phyloP scores from a whole-genome alignment of 768 basidiomycete species.

The Mycena sanguinolenta region DNA sequence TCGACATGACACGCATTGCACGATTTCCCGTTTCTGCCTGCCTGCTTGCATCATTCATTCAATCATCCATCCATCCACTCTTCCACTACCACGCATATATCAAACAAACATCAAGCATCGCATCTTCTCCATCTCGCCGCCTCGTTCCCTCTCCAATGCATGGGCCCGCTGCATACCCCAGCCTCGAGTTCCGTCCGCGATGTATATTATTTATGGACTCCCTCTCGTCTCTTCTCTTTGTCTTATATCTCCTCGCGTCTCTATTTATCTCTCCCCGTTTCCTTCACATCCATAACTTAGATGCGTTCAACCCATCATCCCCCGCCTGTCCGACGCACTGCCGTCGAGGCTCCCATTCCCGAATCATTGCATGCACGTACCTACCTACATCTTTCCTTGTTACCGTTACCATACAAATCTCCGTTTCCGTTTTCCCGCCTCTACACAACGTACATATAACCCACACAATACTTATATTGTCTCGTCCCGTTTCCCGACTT shows the following conservation, averaged over 20 bases:
- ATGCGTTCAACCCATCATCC: slow-evolving; percentile 37
- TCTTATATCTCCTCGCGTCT: slow-evolving; percentile 25
- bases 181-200: slow-evolving; percentile 24
- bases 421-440: too few species aligned
- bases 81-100: slow-evolving; percentile 18
- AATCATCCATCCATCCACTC: slow-evolving; percentile 20
- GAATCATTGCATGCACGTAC: slow-evolving; percentile 10
- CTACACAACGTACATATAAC: slow-evolving; percentile 1
- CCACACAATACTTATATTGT: slow-evolving; percentile 21
- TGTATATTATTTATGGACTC: slow-evolving; percentile 29
- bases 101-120: slow-evolving; percentile 14
- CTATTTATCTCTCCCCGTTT: slow-evolving; percentile 10
- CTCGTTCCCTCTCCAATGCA: slow-evolving; percentile 23
- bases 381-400: slow-evolving; percentile 1
- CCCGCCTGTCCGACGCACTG: slow-evolving; percentile 20
- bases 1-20: slow-evolving; percentile 28
- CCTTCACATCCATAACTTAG: slow-evolving; percentile 20
- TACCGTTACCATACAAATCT: too few species aligned
- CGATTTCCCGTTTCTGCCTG: slow-evolving; percentile 11
- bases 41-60: slow-evolving; percentile 20
- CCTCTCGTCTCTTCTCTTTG: slow-evolving; percentile 17
- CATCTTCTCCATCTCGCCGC: slow-evolving; percentile 17
- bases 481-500: slow-evolving; percentile 24
- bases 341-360: neutral
- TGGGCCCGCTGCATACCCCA: slow-evolving; percentile 25